Percentiles rank a stretch among this genome's conserved stretches.
phyloP scores from a whole-genome alignment of 495 filamentous ascomycete species.

The Ramalina intermedia region DNA sequence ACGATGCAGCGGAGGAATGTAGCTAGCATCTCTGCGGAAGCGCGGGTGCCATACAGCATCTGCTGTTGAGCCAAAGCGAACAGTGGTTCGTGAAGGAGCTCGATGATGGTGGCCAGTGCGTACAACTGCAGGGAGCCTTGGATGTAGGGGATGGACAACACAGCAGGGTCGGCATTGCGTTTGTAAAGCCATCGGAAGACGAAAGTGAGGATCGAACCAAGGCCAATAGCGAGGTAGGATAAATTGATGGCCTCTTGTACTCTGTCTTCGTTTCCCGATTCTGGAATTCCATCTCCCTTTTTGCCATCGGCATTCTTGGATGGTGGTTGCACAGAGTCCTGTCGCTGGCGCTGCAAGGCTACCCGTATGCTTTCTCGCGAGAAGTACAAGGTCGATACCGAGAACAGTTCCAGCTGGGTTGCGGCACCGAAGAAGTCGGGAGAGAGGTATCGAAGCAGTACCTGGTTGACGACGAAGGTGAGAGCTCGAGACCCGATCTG shows the following conservation, averaged over 20 bases:
- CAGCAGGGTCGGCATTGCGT: conserved; percentile 36
- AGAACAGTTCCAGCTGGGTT: conserved; percentile 81
- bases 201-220: conserved; percentile 51
- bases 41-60: conserved; percentile 64
- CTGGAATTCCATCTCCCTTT: neutral
- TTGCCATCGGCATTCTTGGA: conserved; percentile 5
- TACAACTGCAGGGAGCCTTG: conserved; percentile 50
- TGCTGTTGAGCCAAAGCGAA: conserved; percentile 74
- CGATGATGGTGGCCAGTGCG: conserved; percentile 58
- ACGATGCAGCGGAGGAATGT: conserved; percentile 60
- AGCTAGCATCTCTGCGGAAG: conserved; percentile 62
- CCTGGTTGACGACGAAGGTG: conserved; percentile 82
- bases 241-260: conserved; percentile 72
- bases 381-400: conserved; percentile 78
- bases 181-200: conserved; percentile 53
- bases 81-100: conserved; percentile 69
- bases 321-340: conserved; percentile 12
- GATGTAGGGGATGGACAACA: conserved; percentile 46
- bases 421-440: conserved; percentile 71
- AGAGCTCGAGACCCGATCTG: conserved; percentile 71
- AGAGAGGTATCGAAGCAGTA: conserved; percentile 73
- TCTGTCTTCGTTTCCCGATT: conserved; percentile 1
- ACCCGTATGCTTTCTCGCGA: conserved; percentile 76
- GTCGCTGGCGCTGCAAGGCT: conserved; percentile 66
- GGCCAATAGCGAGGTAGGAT: conserved; percentile 57